A percentile compares a stretch with the other conserved stretches of the same genome.
Conservation (phyloP, 2,329 filamentous ascomycete genomes). For the Trichophyton schoenleinii region DNA sequence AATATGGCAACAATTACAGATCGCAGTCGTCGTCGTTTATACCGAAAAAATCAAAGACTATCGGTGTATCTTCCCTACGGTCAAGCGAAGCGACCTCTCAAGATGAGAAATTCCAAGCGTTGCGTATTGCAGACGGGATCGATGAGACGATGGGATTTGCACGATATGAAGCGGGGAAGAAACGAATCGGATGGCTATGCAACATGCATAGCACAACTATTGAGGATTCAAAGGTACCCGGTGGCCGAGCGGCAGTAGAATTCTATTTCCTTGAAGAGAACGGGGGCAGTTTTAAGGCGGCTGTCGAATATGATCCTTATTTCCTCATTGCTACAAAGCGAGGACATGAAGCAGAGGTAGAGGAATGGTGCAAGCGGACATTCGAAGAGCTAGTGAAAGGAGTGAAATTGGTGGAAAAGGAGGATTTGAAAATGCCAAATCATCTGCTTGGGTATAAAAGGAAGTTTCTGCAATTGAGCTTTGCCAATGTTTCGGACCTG, state of each 20-base stretch:
- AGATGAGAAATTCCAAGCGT: slow-evolving; percentile 84
- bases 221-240: slow-evolving; percentile 68
- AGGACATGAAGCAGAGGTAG: slow-evolving; percentile 80
- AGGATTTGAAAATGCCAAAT: slow-evolving; percentile 90
- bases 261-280: slow-evolving; percentile 95
- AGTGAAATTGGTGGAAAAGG: slow-evolving; percentile 69
- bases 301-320: slow-evolving; percentile 91
- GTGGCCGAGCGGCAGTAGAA: slow-evolving; percentile 80
- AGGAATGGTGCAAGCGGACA: slow-evolving; percentile 77
- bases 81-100: slow-evolving; percentile 76
- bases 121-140: slow-evolving; percentile 69
- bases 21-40: slow-evolving; percentile 31
- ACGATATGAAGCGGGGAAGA: slow-evolving; percentile 77
- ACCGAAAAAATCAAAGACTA: slow-evolving; percentile 55
- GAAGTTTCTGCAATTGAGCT: slow-evolving; percentile 75
- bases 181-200: slow-evolving; percentile 81
- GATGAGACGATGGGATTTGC: slow-evolving; percentile 92
- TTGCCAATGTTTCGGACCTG: slow-evolving; percentile 76
- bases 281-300: slow-evolving; percentile 85
- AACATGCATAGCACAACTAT: slow-evolving; percentile 87
- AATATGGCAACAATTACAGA: slow-evolving; percentile 50
- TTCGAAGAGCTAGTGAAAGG: slow-evolving; percentile 73
- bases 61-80: slow-evolving; percentile 61
- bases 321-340: slow-evolving; percentile 84
- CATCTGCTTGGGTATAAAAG: slow-evolving; percentile 83